Conservation (phyloP, 805 yeast genomes). For the Saccharomyces paradoxus region DNA sequence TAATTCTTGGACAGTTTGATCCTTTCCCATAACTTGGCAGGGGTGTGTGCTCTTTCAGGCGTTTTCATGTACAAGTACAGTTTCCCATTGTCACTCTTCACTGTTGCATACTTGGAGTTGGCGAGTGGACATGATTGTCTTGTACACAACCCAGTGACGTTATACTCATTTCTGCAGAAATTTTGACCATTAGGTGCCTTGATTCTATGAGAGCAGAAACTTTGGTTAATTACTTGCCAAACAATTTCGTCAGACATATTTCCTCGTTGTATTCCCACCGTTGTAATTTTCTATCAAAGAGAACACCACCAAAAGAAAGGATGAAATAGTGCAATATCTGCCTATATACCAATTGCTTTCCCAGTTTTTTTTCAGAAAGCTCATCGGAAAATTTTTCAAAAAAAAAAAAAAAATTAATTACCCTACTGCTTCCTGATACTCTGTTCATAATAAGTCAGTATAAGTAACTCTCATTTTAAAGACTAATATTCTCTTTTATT, state of each 20-base stretch:
- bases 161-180: conserved; percentile 93
- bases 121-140: conserved; percentile 96
- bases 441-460: not conserved
- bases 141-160: conserved; percentile 88
- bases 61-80: conserved; percentile 89
- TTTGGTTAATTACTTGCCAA: conserved; percentile 95
- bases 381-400: not conserved
- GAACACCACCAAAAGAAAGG: not conserved
- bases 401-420: not conserved
- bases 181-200: conserved; percentile 82
- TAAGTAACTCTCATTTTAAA: not conserved
- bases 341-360: not conserved
- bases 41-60: conserved; percentile 95
- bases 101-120: conserved; percentile 84
- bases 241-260: conserved; percentile 68
- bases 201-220: conserved; percentile 90
- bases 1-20: conserved; percentile 85
- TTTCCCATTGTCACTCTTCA: conserved; percentile 70
- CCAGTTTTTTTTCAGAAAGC: not conserved
- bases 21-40: conserved; percentile 91
- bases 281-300: not conserved
- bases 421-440: not conserved
- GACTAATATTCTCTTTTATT: not conserved
- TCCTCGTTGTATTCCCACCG: not conserved
- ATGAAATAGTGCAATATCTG: not conserved